Conservation (phyloP, 2,329 filamentous ascomycete species). For the Fusarium staphyleae region DNA sequence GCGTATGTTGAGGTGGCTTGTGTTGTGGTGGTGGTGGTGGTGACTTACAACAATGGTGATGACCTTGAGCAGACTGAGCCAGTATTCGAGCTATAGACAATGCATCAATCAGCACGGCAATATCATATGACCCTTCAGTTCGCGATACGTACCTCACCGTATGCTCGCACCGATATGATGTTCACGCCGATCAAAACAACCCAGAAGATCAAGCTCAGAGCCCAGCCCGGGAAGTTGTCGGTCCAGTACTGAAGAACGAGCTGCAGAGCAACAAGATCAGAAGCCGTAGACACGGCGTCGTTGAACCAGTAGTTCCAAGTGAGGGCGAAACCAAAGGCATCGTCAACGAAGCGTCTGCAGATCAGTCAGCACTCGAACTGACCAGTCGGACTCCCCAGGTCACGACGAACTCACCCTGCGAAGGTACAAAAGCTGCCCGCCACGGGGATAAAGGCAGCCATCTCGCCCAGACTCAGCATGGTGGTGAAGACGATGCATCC, state of each 20-base stretch:
- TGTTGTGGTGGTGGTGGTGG: rapidly evolving
- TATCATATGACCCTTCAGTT: too few species aligned
- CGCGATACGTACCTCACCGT: conserved; percentile 43
- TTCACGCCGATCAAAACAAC: conserved; percentile 57
- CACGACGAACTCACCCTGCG: conserved; percentile 56
- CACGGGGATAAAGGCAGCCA: conserved; percentile 61
- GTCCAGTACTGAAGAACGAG: conserved; percentile 68
- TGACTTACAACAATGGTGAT: conserved; percentile 55
- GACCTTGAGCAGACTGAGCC: conserved; percentile 63
- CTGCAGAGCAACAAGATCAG: conserved; percentile 62
- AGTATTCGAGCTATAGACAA: conserved; percentile 57
- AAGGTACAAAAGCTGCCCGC: conserved; percentile 64
- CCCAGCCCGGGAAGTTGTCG: conserved; percentile 69
- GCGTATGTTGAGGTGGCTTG: background rate
- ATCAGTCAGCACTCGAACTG: background rate
- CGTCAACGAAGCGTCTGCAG: conserved; percentile 56
- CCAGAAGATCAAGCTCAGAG: conserved; percentile 67
- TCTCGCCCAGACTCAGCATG: conserved; percentile 66
- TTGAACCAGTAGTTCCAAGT: conserved; percentile 73
- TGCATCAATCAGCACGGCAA: conserved; percentile 46
- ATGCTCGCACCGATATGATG: conserved; percentile 45
- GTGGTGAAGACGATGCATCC: conserved; percentile 65
- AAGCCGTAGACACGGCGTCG: conserved; percentile 61
- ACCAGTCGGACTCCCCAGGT: too few species aligned
- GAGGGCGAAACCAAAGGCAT: conserved; percentile 61